Evolutionary conservation across 2,329 filamentous ascomycete species (phyloP), one percentile per base, ranked within the genome.

Genomic region (Nannizziopsis barbatae): DNA sequence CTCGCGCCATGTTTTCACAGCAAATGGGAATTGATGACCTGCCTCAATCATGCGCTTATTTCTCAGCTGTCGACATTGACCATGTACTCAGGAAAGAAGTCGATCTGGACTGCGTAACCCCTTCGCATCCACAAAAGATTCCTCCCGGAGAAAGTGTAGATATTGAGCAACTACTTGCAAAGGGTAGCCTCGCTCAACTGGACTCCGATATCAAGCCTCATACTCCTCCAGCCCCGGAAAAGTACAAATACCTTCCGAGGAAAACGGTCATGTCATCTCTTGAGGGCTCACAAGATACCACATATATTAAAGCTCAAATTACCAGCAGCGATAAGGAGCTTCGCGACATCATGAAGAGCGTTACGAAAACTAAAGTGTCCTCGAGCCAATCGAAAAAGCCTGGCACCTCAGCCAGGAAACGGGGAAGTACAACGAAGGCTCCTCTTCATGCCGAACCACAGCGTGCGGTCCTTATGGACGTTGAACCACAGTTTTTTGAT

Each of bases 51-150:
- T 95, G 89, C 59, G 92, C 92, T 7, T 98, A 88, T 67, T 98
- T 98, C 68, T 93, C 86, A 1, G 90, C 92, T 2, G 80, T 98
- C 5, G 92, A 98, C 61, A 86, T 98, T 55, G 92, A 98, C 61
- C 82, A 87, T 58, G 89, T 98, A 2, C 74, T 98, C n/a, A 79
- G 92, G 45, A 98, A 98, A 64, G 92, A 98, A 66, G 93, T 98
- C 3, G 84, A 98, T 64, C 94, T 98, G 86, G 85, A 95, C 60
- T 98, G 92, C 63, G 69, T 96, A 38, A 98, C 92, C 0, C 92
- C 92, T 0, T 92, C 84, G 38, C 85, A 98, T 64, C 76, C 77
- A 0, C 74, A 76, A 0, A 74, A 82, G 27, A 96, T 98, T 37
- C 75, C 85, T 0, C 83, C 81, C 1, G 92, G 93, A 32, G 89